These are phyloP conservation scores for Ganoderma lucidum DNA, from an alignment of 1,284 basidiomycete species.

Conservation along the genomic window DNA sequence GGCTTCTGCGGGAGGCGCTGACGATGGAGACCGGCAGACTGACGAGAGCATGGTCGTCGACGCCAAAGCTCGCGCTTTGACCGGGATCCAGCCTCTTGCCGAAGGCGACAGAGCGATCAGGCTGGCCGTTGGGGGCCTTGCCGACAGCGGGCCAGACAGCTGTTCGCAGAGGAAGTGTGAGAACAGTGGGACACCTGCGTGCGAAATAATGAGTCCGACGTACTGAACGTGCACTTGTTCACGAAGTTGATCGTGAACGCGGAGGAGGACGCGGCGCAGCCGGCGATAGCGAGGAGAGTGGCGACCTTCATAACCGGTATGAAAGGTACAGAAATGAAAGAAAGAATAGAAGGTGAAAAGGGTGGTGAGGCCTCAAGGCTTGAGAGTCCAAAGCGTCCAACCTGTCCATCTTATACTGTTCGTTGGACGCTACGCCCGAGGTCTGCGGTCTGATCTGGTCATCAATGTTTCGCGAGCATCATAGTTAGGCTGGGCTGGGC, in stretches of 20 bases:
- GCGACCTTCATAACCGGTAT: not conserved
- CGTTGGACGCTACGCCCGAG: not conserved
- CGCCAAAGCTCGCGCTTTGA: constrained; percentile 10
- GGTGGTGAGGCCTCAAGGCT: not conserved
- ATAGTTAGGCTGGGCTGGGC: constrained; percentile 4
- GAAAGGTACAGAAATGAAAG: not conserved
- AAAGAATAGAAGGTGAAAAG: not conserved
- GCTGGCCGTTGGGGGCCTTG: constrained; percentile 8
- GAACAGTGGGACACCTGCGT: not conserved
- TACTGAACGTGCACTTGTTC: constrained; percentile 10
- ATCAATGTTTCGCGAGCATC: not conserved
- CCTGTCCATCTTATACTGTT: not conserved
- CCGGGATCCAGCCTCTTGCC: constrained; percentile 4
- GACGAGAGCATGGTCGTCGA: constrained; percentile 5
- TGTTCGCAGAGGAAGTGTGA: not conserved
- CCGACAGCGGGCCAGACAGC: constrained; percentile 8
- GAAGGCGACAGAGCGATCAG: constrained; percentile 4
- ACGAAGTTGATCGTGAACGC: constrained; percentile 10
- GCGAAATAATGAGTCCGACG: not conserved
- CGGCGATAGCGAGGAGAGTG: not conserved
- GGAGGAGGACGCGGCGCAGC: constrained; percentile 1
- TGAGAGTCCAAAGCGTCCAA: not conserved
- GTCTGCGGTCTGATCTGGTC: constrained; percentile 12
- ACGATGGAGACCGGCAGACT: not conserved
- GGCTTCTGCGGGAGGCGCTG: not conserved